Conservation (phyloP, 2,329 filamentous ascomycete species). For the Macrophomina tecta region DNA sequence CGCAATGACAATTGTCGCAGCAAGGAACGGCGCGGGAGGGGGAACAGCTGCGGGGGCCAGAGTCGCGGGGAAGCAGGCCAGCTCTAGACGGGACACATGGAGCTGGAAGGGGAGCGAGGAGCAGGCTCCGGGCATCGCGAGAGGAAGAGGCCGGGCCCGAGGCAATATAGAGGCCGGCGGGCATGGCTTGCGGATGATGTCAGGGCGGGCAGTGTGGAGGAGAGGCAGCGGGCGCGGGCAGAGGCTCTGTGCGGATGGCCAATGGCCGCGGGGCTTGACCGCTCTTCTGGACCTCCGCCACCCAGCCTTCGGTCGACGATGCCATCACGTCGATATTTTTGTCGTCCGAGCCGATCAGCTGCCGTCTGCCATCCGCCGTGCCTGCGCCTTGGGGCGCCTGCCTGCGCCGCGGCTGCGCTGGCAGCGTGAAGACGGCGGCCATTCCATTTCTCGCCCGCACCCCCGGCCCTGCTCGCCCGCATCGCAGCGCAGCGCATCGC, state of each 20-base stretch:
- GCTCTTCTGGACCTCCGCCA: conserved; percentile 13
- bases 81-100: background rate
- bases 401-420: conserved; percentile 4
- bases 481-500: background rate
- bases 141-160: background rate
- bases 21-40: background rate
- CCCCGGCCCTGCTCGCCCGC: background rate
- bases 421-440: background rate
- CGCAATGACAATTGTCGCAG: conserved; percentile 5
- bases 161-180: background rate
- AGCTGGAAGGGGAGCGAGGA: background rate
- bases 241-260: background rate
- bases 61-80: background rate
- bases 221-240: background rate
- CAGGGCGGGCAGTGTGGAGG: background rate
- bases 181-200: background rate
- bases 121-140: background rate
- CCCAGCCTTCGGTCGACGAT: conserved; percentile 4
- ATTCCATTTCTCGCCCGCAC: background rate
- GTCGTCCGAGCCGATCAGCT: background rate
- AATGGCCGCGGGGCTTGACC: conserved; percentile 14
- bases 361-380: conserved; percentile 2
- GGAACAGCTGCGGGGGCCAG: background rate
- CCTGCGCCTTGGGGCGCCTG: background rate
- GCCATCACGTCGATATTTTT: background rate